Percentiles rank a stretch among this genome's conserved stretches.
These are phyloP conservation scores for Mycosphaerella arachidis DNA, from an alignment of 2,329 filamentous ascomycete species.

Conservation along the genomic window DNA sequence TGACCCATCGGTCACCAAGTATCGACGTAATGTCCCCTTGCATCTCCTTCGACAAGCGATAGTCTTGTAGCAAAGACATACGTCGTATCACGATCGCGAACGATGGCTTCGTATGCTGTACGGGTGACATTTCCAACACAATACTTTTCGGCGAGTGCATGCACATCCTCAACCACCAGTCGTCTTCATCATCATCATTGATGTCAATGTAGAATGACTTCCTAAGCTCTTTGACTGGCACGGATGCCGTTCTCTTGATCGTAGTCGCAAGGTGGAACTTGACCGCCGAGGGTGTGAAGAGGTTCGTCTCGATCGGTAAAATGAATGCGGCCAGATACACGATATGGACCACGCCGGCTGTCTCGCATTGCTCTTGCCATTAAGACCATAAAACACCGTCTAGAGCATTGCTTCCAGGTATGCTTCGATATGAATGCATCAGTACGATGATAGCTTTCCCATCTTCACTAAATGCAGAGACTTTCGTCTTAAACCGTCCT, in stretches of 20 bases:
- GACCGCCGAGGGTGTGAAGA: neutral
- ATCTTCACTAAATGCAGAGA: too few relatives aligned
- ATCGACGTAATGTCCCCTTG: too few relatives aligned
- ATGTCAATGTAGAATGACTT: neutral
- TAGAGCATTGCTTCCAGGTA: conserved; percentile 34
- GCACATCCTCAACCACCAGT: neutral
- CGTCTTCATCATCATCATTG: neutral
- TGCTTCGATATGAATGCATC: conserved; percentile 35
- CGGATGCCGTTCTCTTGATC: neutral
- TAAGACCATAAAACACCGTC: conserved; percentile 30
- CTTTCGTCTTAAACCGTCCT: too few relatives aligned
- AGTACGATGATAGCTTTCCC: conserved; percentile 28
- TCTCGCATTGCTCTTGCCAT: conserved; percentile 25
- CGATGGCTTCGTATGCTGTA: neutral
- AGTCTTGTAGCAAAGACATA: conserved; percentile 1
- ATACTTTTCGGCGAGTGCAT: neutral
- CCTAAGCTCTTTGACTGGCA: neutral
- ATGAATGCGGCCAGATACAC: conserved; percentile 36
- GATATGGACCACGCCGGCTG: conserved; percentile 34
- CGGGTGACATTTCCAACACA: neutral
- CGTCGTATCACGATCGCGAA: neutral
- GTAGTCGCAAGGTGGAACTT: neutral
- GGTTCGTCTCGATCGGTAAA: neutral
- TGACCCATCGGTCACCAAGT: too few relatives aligned
- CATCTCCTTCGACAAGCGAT: neutral